phyloP scores from a whole-genome alignment of 2,329 filamentous ascomycete species.

The Pyrenophora seminiperda region DNA sequence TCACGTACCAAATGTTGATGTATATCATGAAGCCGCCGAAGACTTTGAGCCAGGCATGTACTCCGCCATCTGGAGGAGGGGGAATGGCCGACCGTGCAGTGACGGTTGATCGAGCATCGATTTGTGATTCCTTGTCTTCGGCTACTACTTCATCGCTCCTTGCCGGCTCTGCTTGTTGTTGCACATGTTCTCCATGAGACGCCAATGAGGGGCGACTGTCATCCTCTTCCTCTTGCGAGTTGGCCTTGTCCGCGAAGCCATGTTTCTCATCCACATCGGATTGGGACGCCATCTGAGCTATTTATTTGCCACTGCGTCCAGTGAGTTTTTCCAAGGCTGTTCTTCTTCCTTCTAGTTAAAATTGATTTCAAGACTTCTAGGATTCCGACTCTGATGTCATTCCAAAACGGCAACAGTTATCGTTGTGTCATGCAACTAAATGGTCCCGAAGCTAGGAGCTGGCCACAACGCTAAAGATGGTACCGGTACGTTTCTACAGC shows the following conservation, averaged over 20 bases:
- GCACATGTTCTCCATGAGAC: not conserved
- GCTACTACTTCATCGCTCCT: constrained; percentile 4
- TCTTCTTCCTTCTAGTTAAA: too few species aligned
- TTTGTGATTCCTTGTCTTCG: constrained; percentile 24
- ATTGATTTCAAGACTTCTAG: not conserved
- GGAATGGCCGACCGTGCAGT: constrained; percentile 35
- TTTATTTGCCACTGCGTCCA: not conserved
- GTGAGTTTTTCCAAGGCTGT: too few species aligned
- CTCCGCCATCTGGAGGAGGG: constrained; percentile 45
- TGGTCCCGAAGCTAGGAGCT: too few species aligned
- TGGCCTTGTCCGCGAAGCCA: constrained; percentile 12
- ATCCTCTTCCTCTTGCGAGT: constrained; percentile 22
- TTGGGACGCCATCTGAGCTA: constrained; percentile 21
- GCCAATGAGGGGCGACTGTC: constrained; percentile 21
- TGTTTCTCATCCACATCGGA: constrained; percentile 25
- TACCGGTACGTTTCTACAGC: too few species aligned
- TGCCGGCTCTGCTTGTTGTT: constrained; percentile 1
- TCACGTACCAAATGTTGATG: constrained; percentile 47
- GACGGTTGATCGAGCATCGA: constrained; percentile 26
- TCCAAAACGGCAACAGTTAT: not conserved
- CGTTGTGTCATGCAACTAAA: constrained; percentile 7
- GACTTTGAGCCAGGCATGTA: constrained; percentile 48
- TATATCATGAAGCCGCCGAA: constrained; percentile 48
- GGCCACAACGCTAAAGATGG: too few species aligned
- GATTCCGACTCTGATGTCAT: not conserved